Conservation (phyloP, 202 grass and related monocot genomes). For the Schoenoplectus tabernaemontani region DNA sequence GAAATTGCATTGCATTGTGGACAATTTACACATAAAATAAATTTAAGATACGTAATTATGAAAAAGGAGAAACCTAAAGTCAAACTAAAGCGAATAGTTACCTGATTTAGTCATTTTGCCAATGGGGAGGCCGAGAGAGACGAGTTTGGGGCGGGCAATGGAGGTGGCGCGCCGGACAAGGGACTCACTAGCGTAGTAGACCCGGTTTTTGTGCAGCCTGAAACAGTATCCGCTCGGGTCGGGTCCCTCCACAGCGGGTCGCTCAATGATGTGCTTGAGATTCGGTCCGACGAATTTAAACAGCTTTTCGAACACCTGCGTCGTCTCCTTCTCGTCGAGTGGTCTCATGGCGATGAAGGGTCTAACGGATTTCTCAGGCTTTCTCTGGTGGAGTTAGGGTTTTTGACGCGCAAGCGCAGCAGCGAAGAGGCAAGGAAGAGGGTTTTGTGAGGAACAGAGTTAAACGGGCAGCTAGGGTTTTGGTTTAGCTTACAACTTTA, state of each 20-base stretch:
- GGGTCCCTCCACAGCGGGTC: slow-evolving; percentile 46
- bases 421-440: too few relatives aligned
- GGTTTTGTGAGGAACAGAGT: background rate
- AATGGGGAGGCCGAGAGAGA: slow-evolving; percentile 54
- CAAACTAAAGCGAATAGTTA: background rate
- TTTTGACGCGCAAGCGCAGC: background rate
- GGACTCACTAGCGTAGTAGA: slow-evolving; percentile 64
- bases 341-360: slow-evolving; percentile 69
- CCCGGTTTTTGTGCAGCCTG: slow-evolving; percentile 79
- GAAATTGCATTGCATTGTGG: too few relatives aligned
- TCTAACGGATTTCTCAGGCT: too few relatives aligned
- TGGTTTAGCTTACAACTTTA: too few relatives aligned
- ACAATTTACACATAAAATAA: too few relatives aligned
- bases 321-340: slow-evolving; percentile 90
- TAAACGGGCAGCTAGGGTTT: slow-evolving; percentile 4
- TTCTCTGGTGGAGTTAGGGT: background rate
- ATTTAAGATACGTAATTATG: too few relatives aligned
- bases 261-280: slow-evolving; percentile 74
- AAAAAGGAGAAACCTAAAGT: background rate
- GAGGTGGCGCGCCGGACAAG: slow-evolving; percentile 60
- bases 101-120: slow-evolving; percentile 80
- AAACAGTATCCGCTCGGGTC: slow-evolving; percentile 64
- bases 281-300: slow-evolving; percentile 92
- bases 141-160: slow-evolving; percentile 46
- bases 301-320: slow-evolving; percentile 75